Evolutionary conservation across 2,329 filamentous ascomycete species (phyloP), one percentile per base, ranked within the genome.

Genomic region (Fusarium tupiense): DNA sequence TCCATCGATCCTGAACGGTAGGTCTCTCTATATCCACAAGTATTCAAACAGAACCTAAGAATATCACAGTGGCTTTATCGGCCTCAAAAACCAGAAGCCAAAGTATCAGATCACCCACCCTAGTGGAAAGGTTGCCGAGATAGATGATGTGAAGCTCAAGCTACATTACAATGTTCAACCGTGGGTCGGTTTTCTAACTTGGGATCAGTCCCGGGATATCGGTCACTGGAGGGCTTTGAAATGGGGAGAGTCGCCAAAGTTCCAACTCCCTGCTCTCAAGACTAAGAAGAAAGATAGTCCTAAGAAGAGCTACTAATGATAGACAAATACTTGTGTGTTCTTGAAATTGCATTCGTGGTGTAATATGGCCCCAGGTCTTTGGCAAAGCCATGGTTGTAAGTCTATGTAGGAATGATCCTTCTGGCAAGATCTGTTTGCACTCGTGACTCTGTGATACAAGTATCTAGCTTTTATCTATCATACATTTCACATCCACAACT

Each of bases 61-160:
- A 17, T 12, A 58, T 16, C 41, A 10, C 20, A 91, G 92, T 11
- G 96, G 95, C 37, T 88, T 93, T 61, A 84, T 98, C 44, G 88
- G 90, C 65, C 88, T 98, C 75, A 91, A 91, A 80, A 95, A 95
- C 83, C 94, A 98, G 82, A 93, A 92, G 80, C 93, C 95, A 6
- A 99, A 99, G 84, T 99, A 99, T 87, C 95, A 98, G 81, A 96
- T 99, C 84, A 97, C 95, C 9, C 95, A 98, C 82, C 93, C 96
- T 17, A 89, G 89, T 17, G 93, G 95, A 70, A 91, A 91, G 82
- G 88, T 98, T 75, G 93, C 94, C 52, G 88, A 92, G 79, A 87
- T 91, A 56, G 86, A 88, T 58, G 91, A 96, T 81, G 94, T 96
- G 64, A 91, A 90, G 37, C 86, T 99, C 72, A 91, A 92, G 78